Conservation (phyloP, 345 rosid genomes). For the Physaria fendleri region DNA sequence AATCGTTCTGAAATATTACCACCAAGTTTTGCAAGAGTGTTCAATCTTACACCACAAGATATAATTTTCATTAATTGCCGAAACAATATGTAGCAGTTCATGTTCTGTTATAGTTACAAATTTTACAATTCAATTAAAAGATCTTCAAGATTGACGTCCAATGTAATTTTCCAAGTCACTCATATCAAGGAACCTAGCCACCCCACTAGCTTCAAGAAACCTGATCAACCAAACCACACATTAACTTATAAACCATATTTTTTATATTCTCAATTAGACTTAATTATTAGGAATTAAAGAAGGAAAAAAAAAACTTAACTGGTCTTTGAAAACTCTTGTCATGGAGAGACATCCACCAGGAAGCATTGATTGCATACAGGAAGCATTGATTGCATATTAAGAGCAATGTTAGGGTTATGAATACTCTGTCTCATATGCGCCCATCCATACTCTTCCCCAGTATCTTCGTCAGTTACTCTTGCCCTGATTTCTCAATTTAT, state of each 20-base stretch:
- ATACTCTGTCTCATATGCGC: constrained; percentile 82
- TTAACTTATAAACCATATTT: neutral
- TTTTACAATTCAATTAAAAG: neutral
- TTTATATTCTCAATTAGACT: neutral
- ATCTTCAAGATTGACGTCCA: constrained; percentile 23
- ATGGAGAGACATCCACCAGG: constrained; percentile 63
- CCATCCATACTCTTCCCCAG: constrained; percentile 72
- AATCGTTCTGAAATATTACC: no score
- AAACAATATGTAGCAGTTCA: neutral
- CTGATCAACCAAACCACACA: constrained; percentile 35
- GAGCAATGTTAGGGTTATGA: constrained; percentile 83
- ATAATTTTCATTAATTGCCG: neutral
- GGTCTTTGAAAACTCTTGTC: constrained; percentile 43
- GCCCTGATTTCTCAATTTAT: constrained; percentile 39
- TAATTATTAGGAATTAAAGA: neutral
- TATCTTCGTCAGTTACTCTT: constrained; percentile 45
- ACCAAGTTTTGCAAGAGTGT: no score
- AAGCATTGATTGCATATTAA: constrained; percentile 65
- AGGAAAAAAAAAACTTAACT: constrained; percentile 20
- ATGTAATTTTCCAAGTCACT: constrained; percentile 47
- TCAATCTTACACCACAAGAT: no score
- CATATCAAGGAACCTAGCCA: constrained; percentile 53
- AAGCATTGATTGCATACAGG: constrained; percentile 43
- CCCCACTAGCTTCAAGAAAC: constrained; percentile 58
- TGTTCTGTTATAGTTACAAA: neutral